These are phyloP conservation scores for Bacidia gigantensis DNA, from an alignment of 495 filamentous ascomycete species.

Conservation along the genomic window DNA sequence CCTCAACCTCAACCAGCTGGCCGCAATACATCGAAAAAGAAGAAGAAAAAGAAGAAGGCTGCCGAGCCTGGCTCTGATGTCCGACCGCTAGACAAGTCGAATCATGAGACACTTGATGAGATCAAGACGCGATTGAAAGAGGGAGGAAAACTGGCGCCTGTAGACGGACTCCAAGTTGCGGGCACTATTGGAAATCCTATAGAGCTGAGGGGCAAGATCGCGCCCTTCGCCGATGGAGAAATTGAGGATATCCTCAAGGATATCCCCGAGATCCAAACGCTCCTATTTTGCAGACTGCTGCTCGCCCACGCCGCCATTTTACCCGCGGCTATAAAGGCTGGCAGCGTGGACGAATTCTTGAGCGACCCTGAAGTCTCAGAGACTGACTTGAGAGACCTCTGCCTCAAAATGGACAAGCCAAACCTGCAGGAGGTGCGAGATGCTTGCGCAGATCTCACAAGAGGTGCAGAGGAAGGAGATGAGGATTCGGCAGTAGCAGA, in stretches of 20 bases:
- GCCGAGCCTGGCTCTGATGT: conserved; percentile 12
- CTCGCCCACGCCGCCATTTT: conserved; percentile 34
- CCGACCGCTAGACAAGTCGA: conserved; percentile 22
- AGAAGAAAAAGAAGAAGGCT: conserved; percentile 27
- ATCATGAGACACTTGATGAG: conserved; percentile 29
- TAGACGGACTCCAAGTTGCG: conserved; percentile 24
- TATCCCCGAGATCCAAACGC: conserved; percentile 34
- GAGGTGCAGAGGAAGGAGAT: conserved; percentile 23
- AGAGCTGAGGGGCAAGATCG: conserved; percentile 15
- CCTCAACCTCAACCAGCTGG: background rate
- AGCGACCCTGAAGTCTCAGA: conserved; percentile 27
- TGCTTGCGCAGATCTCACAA: conserved; percentile 37
- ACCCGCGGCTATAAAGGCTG: conserved; percentile 28
- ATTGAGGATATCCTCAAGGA: conserved; percentile 30
- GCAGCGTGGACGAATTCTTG: conserved; percentile 35
- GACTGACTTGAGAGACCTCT: conserved; percentile 34
- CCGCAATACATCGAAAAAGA: conserved; percentile 22
- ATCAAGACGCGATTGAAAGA: conserved; percentile 28
- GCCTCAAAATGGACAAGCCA: conserved; percentile 33
- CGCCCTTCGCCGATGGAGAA: conserved; percentile 31
- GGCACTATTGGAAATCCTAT: conserved; percentile 27
- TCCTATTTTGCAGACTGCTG: conserved; percentile 38
- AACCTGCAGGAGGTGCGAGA: conserved; percentile 35
- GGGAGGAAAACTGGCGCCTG: conserved; percentile 27
- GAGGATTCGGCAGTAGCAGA: conserved; percentile 9